Evolutionary conservation across 2,329 filamentous ascomycete species (phyloP), one percentile per base, ranked within the genome.

Genomic region (Pseudogymnoascus sp.): DNA sequence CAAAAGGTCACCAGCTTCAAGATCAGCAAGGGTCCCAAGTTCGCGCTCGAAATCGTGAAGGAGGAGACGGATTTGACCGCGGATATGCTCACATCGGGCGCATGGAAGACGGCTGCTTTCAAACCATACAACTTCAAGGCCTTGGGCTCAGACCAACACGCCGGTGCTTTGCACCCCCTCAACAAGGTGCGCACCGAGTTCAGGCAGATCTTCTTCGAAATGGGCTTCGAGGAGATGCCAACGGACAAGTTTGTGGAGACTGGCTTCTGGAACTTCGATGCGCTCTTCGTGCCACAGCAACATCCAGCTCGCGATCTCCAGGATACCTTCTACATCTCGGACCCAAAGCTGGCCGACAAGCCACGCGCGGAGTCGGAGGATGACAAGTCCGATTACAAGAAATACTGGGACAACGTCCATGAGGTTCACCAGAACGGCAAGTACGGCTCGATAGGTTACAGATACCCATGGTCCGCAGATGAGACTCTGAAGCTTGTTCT

Each of bases 181-280:
- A 97, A 92, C 79, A 97, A 97, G 80, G 93, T 97, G 70, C 88
- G 94, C 69, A 85, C 90, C 70, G 94, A 97, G 77, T 96, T 99
- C 83, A 83, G 94, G 63, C 89, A 94, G 73, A 97, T 99, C 73
- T 99, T 99, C 86, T 97, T 99, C 78, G 92, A 96, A 74, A 96
- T 96, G 87, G 94, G 93, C 60, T 99, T 97, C 79, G 87, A 93
- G 71, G 94, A 99, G 80, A 97, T 99, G 94, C 90, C 92, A 12
- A 97, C 93, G 59, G 88, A 89, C 77, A 86, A 90, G 74, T 97
- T 87, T 74, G 92, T 97, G 65, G 94, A 99, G 78, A 93, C 92
- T 10, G 92, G 93, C 55, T 97, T 97, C 86, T 99, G 94, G 92
- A 97, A 97, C 77, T 97, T 97, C 75, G 93, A 97, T 72, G 87